Conservation (phyloP, 2,329 filamentous ascomycete genomes). For the Penicillium sp. region DNA sequence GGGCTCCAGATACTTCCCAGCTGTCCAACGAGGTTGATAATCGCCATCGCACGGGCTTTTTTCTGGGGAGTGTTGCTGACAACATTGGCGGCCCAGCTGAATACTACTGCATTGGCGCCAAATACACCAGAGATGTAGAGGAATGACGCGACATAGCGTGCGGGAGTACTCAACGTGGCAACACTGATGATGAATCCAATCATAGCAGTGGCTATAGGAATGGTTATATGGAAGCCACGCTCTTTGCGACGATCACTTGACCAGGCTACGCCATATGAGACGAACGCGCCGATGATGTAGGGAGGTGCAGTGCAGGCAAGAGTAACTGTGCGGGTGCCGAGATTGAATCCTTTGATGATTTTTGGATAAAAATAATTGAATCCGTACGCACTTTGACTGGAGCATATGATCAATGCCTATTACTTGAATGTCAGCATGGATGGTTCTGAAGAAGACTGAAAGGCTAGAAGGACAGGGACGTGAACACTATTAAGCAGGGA, state of each 20-base stretch:
- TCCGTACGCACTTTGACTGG: not conserved
- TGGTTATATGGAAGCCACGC: slow-evolving; percentile 20
- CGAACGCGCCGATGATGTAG: slow-evolving; percentile 5
- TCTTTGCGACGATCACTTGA: slow-evolving; percentile 17
- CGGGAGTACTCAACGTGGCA: not conserved
- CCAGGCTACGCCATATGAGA: slow-evolving; percentile 14
- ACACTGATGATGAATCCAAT: slow-evolving; percentile 19
- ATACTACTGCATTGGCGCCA: slow-evolving; percentile 40
- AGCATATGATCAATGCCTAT: slow-evolving; percentile 2
- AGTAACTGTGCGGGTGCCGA: slow-evolving; percentile 17
- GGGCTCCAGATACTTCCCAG: slow-evolving; percentile 47
- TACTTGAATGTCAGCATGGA: too few relatives aligned
- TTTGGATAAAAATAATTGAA: slow-evolving; percentile 1
- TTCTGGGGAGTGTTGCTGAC: slow-evolving; percentile 46
- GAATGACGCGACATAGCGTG: slow-evolving; percentile 33
- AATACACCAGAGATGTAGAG: slow-evolving; percentile 39
- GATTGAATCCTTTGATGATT: slow-evolving; percentile 15
- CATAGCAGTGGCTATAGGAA: slow-evolving; percentile 13
- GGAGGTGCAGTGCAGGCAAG: slow-evolving; percentile 15
- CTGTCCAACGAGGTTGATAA: slow-evolving; percentile 44
- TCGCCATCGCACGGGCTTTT: slow-evolving; percentile 39
- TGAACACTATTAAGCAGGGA: too few relatives aligned
- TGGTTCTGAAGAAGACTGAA: too few relatives aligned
- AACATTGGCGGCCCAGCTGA: slow-evolving; percentile 40
- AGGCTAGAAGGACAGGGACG: too few relatives aligned